These are phyloP conservation scores for Pythium guiyangense DNA, from an alignment of 352 stramenopile genomes.

Conservation along the genomic window DNA sequence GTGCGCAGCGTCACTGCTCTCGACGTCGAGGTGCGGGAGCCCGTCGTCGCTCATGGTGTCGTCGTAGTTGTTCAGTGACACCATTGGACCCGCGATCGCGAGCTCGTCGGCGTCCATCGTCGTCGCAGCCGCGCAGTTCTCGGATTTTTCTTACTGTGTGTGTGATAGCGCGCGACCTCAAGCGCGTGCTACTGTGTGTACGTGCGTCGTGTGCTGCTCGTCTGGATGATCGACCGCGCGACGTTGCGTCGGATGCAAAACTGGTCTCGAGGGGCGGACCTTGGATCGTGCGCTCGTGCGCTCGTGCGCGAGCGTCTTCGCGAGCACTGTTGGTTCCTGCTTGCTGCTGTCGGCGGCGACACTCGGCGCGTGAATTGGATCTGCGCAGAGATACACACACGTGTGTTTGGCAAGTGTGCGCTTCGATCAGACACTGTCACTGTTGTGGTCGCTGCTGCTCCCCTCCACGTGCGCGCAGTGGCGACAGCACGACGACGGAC, in stretches of 20 bases:
- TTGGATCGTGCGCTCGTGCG: neutral
- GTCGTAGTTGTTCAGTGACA: neutral
- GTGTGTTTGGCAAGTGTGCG: neutral
- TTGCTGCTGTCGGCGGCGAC: neutral
- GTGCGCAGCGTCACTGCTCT: neutral
- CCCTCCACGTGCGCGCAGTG: neutral
- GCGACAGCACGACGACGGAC: neutral
- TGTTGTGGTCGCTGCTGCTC: neutral
- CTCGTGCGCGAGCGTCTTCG: too few relatives aligned
- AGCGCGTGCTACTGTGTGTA: neutral
- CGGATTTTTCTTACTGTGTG: neutral
- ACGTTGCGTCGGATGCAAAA: neutral
- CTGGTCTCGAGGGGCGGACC: neutral
- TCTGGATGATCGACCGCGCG: neutral
- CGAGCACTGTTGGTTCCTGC: neutral
- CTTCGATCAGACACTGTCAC: neutral
- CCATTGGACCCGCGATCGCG: neutral
- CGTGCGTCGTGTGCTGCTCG: neutral
- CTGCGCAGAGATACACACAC: neutral
- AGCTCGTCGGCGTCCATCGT: neutral
- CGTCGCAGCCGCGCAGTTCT: neutral
- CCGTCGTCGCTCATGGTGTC: neutral
- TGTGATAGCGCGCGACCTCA: neutral
- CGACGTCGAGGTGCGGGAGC: constrained; percentile 1
- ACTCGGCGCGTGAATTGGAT: neutral